phyloP scores from a whole-genome alignment of 345 rosid genomes.

The Aquilaria yunnanensis region DNA sequence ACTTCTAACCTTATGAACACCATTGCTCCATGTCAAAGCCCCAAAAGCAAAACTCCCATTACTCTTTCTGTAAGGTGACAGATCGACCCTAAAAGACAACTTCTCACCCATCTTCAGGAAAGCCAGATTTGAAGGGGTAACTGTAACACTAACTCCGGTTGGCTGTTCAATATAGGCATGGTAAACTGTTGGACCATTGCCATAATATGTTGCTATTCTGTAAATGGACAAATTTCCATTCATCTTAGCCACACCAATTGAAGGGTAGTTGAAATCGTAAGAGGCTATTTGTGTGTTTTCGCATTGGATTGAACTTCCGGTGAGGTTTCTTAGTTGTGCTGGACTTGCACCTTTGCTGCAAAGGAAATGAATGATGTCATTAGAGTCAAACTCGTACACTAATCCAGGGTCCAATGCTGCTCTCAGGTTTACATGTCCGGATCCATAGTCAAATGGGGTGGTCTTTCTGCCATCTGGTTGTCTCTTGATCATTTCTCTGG shows the following conservation, averaged over 20 bases:
- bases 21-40: conserved; percentile 43
- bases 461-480: conserved; percentile 30
- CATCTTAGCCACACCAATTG: conserved; percentile 40
- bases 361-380: conserved; percentile 33
- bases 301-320: conserved; percentile 30
- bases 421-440: conserved; percentile 41
- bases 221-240: conserved; percentile 29
- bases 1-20: conserved; percentile 31
- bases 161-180: conserved; percentile 26
- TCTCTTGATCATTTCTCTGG: conserved; percentile 20
- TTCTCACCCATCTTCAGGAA: conserved; percentile 32
- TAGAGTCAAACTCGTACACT: conserved; percentile 29
- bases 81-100: conserved; percentile 30
- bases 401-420: conserved; percentile 41
- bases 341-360: conserved; percentile 43
- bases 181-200: conserved; percentile 27
- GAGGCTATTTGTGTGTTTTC: conserved; percentile 15
- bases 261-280: conserved; percentile 42
- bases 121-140: conserved; percentile 33
- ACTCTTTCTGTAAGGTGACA: conserved; percentile 26
- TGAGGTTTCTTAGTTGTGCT: conserved; percentile 35
- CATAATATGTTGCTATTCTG: conserved; percentile 38
- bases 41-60: conserved; percentile 29
- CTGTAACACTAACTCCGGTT: conserved; percentile 28
- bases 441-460: conserved; percentile 53